Base-by-base conservation (phyloP, 1,284 basidiomycete genomes). In the Cryptococcus jaspeensis region DNA sequence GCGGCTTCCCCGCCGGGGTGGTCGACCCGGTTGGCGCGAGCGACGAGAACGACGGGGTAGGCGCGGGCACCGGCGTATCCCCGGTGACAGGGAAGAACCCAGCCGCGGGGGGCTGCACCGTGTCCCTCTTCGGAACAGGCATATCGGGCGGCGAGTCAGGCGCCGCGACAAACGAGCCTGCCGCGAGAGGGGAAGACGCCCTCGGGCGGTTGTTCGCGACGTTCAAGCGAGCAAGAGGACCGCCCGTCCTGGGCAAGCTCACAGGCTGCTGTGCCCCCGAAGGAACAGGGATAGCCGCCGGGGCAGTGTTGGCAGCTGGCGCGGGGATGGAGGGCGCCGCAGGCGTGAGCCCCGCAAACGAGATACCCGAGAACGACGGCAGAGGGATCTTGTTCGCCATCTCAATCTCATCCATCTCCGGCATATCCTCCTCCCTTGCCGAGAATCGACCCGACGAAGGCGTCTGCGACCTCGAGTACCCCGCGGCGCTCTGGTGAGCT, bases 341-440 rank as follows among this genome's bases (percentile, higher is more conserved):
- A 32, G 28, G 28, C 22, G 35, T 51, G 28, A 71, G 59, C 5
- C 58, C 55, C 9, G 60, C 62, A 52, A 73, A 72, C 11, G 65
- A 63, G 51, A 75, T 65, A 43, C 67, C 67, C 18, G 68, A 67
- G 58, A 76, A 71, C n/a, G 66, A 71, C 16, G 69, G 65, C 11
- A 70, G 53, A 3, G 71, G 61, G 39, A 72, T 70, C 58, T 71
- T 74, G 39, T 46, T 39, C n/a, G 59, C 59, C 36, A 65, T 54
- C 54, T 75, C 73, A 52, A 76, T 62, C 52, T 74, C 73, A 22
- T 72, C 72, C 72, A 73, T 70, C 39, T 67, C 62, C 2, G 74
- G 74, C 46, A 77, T 58, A 60, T 77, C 75, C 58, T 77, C 75
- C 28, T 77, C 75, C 23, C 64, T 66, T 6, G 75, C 75, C 0